These are phyloP conservation scores for Puccinia sorghi DNA, from an alignment of 1,284 basidiomycete species.

Conservation along the genomic window DNA sequence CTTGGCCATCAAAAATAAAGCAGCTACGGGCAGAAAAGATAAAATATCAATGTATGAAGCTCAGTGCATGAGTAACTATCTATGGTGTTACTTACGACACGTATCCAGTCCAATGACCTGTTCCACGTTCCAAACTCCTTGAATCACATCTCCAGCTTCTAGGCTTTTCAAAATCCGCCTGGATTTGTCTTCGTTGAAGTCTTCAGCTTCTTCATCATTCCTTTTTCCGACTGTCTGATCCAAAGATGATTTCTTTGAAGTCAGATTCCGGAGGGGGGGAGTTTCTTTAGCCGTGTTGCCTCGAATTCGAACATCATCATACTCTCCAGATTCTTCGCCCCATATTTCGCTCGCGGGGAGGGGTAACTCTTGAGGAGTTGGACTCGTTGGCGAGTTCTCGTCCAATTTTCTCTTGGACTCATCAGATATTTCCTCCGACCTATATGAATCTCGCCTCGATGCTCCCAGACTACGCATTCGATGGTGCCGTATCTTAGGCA, in stretches of 20 bases:
- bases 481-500: constrained; percentile 44
- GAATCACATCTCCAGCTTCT: constrained; percentile 84
- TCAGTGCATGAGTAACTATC: constrained; percentile 3
- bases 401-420: not conserved
- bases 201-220: constrained; percentile 51
- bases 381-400: not conserved
- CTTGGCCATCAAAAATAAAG: constrained; percentile 48
- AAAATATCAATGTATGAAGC: not conserved
- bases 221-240: constrained; percentile 59
- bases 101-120: constrained; percentile 49
- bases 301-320: constrained; percentile 46
- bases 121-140: constrained; percentile 67
- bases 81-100: constrained; percentile 27
- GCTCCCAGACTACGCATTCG: constrained; percentile 43
- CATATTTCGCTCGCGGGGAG: constrained; percentile 63
- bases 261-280: not conserved
- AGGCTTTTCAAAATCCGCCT: constrained; percentile 63
- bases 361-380: constrained; percentile 48
- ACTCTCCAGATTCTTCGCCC: constrained; percentile 56
- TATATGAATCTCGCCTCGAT: constrained; percentile 49
- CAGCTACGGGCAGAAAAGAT: not conserved
- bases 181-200: constrained; percentile 68
- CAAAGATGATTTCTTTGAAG: constrained; percentile 34
- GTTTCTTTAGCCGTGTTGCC: not conserved
- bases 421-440: constrained; percentile 11